Evolutionary conservation across 2,329 filamentous ascomycete genomes (phyloP).

Genomic region (Emmonsiellopsis sp.): DNA sequence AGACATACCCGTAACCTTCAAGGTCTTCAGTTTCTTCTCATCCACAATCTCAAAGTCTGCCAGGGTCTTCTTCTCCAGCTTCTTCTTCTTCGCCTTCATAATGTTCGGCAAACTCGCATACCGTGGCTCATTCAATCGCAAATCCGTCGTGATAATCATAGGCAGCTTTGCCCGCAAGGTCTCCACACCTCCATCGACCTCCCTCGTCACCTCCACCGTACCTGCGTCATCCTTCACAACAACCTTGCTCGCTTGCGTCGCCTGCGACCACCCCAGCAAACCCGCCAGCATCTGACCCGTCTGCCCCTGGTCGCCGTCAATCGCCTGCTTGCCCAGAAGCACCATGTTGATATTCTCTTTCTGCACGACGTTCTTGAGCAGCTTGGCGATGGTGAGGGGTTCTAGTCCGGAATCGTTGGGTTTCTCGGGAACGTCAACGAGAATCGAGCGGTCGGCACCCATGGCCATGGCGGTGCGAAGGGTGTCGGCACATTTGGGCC

Average conservation of each 20-base stretch:
- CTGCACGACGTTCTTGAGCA: slow-evolving; percentile 70
- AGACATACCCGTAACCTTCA: slow-evolving; percentile 70
- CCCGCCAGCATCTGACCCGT: slow-evolving; percentile 98
- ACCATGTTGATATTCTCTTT: slow-evolving; percentile 85
- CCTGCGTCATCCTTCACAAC: slow-evolving; percentile 61
- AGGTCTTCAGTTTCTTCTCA: slow-evolving; percentile 68
- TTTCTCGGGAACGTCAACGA: slow-evolving; percentile 70
- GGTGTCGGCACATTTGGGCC: slow-evolving; percentile 76
- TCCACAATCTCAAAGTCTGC: slow-evolving; percentile 71
- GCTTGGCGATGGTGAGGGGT: slow-evolving; percentile 84
- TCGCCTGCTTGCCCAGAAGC: slow-evolving; percentile 93
- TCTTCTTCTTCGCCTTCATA: slow-evolving; percentile 99
- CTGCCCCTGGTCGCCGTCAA: slow-evolving; percentile 91
- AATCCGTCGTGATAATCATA: slow-evolving; percentile 88
- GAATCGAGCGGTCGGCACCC: slow-evolving; percentile 87
- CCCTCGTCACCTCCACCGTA: slow-evolving; percentile 66
- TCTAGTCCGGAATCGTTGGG: slow-evolving; percentile 53
- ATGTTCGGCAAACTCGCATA: slow-evolving; percentile 96
- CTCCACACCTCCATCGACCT: slow-evolving; percentile 93
- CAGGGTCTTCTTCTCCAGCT: slow-evolving; percentile 81
- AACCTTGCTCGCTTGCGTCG: slow-evolving; percentile 83
- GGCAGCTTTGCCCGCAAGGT: slow-evolving; percentile 78
- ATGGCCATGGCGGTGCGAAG: slow-evolving; percentile 97
- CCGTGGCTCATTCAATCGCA: slow-evolving; percentile 86
- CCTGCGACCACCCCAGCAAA: slow-evolving; percentile 84